Percentiles rank a stretch among this genome's conserved stretches.
These are phyloP conservation scores for Malus sieversii DNA, from an alignment of 306 rosid species.

Conservation along the genomic window DNA sequence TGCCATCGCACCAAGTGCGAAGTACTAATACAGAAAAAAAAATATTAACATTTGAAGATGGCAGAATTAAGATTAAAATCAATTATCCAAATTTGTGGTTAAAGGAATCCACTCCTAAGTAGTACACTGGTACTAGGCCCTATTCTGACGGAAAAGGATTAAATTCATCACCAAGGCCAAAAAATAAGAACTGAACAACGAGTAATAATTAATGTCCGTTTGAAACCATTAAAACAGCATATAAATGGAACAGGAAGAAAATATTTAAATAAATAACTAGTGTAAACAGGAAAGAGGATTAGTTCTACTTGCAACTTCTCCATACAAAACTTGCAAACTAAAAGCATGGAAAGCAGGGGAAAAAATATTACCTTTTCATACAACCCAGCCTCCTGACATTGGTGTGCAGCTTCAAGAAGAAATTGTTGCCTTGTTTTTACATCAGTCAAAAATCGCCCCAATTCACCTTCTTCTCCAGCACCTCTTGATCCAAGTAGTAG, in stretches of 20 bases:
- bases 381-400: conserved; percentile 90
- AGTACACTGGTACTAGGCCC: too few relatives aligned
- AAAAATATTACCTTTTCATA: conserved; percentile 61
- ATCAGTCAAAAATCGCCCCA: conserved; percentile 72
- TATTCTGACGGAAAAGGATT: neutral
- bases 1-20: too few relatives aligned
- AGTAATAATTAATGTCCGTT: neutral
- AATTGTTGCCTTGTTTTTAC: conserved; percentile 70
- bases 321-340: neutral
- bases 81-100: too few relatives aligned
- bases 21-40: too few relatives aligned
- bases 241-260: neutral
- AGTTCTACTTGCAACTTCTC: neutral
- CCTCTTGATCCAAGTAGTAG: conserved; percentile 92
- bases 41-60: too few relatives aligned
- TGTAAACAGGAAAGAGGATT: neutral
- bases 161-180: conserved; percentile 8
- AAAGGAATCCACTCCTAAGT: too few relatives aligned
- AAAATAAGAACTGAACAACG: neutral
- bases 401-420: conserved; percentile 84
- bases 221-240: neutral
- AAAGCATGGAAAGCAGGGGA: neutral
- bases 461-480: conserved; percentile 92
- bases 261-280: neutral
- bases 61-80: too few relatives aligned